phyloP scores from a whole-genome alignment of 78 protist species.

The Dictyostelium capitatum region DNA sequence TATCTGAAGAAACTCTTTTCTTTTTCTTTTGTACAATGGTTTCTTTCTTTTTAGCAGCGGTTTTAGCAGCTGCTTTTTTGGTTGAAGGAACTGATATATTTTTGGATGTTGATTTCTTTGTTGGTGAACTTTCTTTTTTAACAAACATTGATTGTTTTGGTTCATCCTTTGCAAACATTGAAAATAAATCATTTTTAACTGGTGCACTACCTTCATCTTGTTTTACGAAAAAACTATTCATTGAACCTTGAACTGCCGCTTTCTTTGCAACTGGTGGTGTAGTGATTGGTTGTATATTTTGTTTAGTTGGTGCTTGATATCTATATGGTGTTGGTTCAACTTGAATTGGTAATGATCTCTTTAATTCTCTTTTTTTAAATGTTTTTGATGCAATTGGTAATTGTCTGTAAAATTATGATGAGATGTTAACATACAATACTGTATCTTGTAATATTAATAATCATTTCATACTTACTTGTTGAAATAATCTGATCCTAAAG shows the following conservation, averaged over 20 bases:
- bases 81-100: neutral
- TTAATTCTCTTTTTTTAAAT: conserved; percentile 51
- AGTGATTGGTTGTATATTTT: neutral
- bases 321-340: conserved; percentile 30
- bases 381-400: conserved; percentile 18
- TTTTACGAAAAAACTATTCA: conserved; percentile 23
- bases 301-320: neutral
- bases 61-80: conserved; percentile 4
- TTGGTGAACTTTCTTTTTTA: conserved; percentile 11
- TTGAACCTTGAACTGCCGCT: conserved; percentile 1
- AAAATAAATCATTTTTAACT: neutral
- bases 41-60: neutral
- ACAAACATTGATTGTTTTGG: neutral
- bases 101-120: neutral
- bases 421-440: neutral
- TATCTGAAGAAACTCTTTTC: conserved; percentile 22
- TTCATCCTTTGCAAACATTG: conserved; percentile 9
- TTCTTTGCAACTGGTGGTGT: neutral
- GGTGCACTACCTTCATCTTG: neutral
- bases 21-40: conserved; percentile 3
- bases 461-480: conserved; percentile 5
- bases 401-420: neutral
- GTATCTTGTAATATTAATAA: neutral
- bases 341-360: conserved; percentile 53
- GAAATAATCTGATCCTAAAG: conserved; percentile 44